phyloP scores from a whole-genome alignment of 345 rosid species.

The Eucalyptus pumila region DNA sequence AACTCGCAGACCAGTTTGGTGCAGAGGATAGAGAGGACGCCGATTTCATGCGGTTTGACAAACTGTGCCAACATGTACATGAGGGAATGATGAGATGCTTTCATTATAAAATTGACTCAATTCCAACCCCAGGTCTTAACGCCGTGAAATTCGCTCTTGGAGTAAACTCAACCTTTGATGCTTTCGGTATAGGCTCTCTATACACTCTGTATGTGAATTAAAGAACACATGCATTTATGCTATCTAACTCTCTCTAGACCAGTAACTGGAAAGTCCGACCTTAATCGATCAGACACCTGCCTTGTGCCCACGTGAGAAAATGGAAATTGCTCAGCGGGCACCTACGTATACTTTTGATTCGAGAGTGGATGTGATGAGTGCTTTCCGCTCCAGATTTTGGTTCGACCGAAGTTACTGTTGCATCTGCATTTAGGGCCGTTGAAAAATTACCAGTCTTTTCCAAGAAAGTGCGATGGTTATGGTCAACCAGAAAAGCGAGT shows the following conservation, averaged over 20 bases:
- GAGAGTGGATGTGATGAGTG: not conserved
- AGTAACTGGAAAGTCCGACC: not conserved
- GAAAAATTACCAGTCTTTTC: not conserved
- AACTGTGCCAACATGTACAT: not conserved
- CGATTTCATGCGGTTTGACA: not conserved
- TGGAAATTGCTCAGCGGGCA: not conserved
- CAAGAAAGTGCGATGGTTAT: not conserved
- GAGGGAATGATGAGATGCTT: not conserved
- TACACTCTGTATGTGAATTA: not conserved
- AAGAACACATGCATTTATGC: not conserved
- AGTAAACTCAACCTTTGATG: not conserved
- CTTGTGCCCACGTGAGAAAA: not conserved
- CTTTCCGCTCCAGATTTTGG: not conserved
- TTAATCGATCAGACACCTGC: not conserved
- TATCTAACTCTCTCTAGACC: not conserved
- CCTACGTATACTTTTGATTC: not conserved
- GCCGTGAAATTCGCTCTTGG: not conserved
- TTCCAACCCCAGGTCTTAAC: not conserved
- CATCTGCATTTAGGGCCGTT: not conserved
- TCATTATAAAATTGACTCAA: not conserved
- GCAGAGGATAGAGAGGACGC: not conserved
- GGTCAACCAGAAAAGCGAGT: not conserved
- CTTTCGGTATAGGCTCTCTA: not conserved
- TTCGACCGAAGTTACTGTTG: not conserved
- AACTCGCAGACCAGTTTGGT: not conserved